Evolutionary conservation across 139 green algal genomes (phyloP), one percentile per base, ranked within the genome.

Genomic region (Raphidocelis subcapitata): DNA sequence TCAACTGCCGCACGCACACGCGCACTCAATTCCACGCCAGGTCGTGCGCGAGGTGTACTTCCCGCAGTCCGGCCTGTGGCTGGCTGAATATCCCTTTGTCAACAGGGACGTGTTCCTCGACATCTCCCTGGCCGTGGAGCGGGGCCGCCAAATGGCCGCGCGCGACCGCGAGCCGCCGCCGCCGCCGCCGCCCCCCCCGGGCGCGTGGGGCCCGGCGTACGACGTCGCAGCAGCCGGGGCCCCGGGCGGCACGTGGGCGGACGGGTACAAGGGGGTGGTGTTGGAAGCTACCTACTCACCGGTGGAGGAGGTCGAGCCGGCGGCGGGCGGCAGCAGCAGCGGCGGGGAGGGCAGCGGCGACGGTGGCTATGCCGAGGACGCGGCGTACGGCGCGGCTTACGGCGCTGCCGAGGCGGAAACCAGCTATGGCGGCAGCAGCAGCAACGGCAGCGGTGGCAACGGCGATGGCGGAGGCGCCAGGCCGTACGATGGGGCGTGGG

Each of bases 41-140:
- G 91, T 92, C 3, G 82, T 96, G 32, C 90, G 92, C 37, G 91
- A 96, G 74, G 81, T 91, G 23, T 96, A 96, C 67, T 63, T 94
- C n/a, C 91, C 90, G 2, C 79, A 85, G 65, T 76, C 80, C 24
- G 85, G 89, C 28, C 64, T 95, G 44, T 96, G 91, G 91, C 75
- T 96, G 36, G 77, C 82, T 3, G 87, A 94, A 62, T 96, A 96
- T 72, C 91, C 91, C 0, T 92, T 90, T 70, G 46, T 92, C 1
- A 85, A 92, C 52, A 75, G 89, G 14, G 70, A 85, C 23, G 72
- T 82, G 2, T 94, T 94, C 55, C 72, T 94, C 63, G 85, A 91
- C 26, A 56, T 94, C 32, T 88, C 74, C 56, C 68, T 93, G 26
- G 69, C 86, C 5, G 80, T 95, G 21, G 87, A 92, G 67, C 64